These are phyloP conservation scores for Penicillium aurantiogriseum DNA, from an alignment of 2,329 filamentous ascomycete genomes.

Conservation along the genomic window DNA sequence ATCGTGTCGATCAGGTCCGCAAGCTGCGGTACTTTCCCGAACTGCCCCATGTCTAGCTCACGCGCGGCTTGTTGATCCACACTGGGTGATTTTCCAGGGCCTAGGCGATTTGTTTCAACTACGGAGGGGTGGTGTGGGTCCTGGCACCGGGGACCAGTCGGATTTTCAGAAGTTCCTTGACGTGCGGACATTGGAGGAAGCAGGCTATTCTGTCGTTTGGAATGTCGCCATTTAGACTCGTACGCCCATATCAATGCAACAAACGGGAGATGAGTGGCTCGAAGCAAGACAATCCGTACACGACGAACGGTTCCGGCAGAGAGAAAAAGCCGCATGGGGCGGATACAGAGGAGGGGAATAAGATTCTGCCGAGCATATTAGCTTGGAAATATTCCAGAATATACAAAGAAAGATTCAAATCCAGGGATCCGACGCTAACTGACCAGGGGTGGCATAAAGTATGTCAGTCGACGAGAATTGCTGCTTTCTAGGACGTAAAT, in stretches of 20 bases:
- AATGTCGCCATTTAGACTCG: constrained; percentile 39
- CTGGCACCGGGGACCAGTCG: constrained; percentile 26
- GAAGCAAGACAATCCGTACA: constrained; percentile 58
- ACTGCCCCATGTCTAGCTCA: constrained; percentile 22
- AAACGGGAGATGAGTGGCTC: constrained; percentile 58
- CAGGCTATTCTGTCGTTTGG: constrained; percentile 15
- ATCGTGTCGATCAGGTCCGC: constrained; percentile 36
- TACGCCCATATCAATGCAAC: constrained; percentile 59
- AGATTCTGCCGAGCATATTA: constrained; percentile 50
- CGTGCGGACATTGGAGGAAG: constrained; percentile 23
- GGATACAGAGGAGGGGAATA: constrained; percentile 55
- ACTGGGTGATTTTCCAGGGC: constrained; percentile 21
- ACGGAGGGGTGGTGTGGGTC: constrained; percentile 26
- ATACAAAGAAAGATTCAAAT: constrained; percentile 3
- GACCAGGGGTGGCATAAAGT: constrained; percentile 49
- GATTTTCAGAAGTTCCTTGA: constrained; percentile 20
- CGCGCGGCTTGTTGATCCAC: constrained; percentile 26
- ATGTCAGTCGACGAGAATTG: constrained; percentile 47
- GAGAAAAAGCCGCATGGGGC: constrained; percentile 57
- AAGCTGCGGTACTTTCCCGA: constrained; percentile 26
- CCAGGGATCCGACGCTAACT: constrained; percentile 22
- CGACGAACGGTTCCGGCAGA: constrained; percentile 55
- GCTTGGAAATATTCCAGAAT: constrained; percentile 14
- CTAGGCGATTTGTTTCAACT: constrained; percentile 21
- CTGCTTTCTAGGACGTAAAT: constrained; percentile 48